These are phyloP conservation scores for Colletotrichum acutatum DNA, from an alignment of 2,329 filamentous ascomycete genomes.

Conservation along the genomic window DNA sequence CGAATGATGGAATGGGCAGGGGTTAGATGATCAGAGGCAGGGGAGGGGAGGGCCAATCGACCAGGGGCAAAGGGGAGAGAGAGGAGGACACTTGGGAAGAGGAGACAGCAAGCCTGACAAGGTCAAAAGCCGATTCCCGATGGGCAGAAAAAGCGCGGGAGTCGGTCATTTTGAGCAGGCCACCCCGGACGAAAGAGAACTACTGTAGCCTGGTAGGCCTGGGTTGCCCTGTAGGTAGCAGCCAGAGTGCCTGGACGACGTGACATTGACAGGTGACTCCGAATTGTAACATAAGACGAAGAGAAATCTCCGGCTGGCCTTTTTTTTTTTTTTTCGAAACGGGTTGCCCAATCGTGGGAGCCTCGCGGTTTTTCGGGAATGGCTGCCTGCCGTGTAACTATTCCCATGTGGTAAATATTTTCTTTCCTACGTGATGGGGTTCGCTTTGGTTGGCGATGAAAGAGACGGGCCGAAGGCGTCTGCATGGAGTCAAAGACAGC, in stretches of 20 bases:
- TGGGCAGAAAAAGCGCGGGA: background rate
- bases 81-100: no score
- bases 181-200: background rate
- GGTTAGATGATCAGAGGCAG: constrained; percentile 8
- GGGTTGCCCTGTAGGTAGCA: no score
- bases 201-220: no score
- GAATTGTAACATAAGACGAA: background rate
- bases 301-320: constrained; percentile 3
- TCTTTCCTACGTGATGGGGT: background rate
- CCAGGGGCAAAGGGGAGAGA: background rate
- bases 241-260: background rate
- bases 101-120: background rate
- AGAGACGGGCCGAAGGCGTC: background rate
- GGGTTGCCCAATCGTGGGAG: background rate
- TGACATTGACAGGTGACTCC: background rate
- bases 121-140: background rate
- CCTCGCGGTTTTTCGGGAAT: background rate
- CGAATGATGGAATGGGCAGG: constrained; percentile 31
- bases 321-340: background rate
- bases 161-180: background rate
- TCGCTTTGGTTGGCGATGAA: background rate
- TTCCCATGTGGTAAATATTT: background rate
- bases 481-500: background rate
- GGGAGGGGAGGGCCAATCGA: background rate
- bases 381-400: constrained; percentile 17